Conservation (phyloP, 345 rosid species). For the Firmiana major region DNA sequence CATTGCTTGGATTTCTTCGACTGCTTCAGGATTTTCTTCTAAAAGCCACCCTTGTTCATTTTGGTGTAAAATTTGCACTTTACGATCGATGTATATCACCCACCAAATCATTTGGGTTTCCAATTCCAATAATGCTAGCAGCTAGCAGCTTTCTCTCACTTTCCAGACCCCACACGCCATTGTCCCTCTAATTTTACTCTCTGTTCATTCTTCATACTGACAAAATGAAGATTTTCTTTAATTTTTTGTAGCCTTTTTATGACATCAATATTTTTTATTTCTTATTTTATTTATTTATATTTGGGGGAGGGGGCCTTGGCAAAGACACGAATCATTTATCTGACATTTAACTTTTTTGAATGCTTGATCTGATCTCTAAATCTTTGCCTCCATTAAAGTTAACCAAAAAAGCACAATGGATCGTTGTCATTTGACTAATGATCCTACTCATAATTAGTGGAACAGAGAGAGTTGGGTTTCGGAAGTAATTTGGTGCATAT, state of each 20-base stretch:
- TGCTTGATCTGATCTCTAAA: conserved; percentile 4
- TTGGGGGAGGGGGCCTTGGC: too few species aligned
- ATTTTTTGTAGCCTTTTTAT: not conserved
- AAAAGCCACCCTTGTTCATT: not conserved
- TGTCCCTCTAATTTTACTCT: not conserved
- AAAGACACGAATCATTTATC: not conserved
- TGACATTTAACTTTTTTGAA: not conserved
- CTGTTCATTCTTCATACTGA: not conserved
- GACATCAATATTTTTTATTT: not conserved
- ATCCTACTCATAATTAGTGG: not conserved
- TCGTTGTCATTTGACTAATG: conserved; percentile 9
- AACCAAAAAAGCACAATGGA: not conserved
- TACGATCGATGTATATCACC: not conserved
- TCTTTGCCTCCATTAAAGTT: not conserved
- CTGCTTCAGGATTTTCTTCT: not conserved
- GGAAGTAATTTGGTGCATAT: not conserved
- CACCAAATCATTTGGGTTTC: not conserved
- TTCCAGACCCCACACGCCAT: not conserved
- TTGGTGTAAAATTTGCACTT: not conserved
- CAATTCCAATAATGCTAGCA: conserved; percentile 1
- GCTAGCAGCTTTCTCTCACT: not conserved
- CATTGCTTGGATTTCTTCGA: not conserved
- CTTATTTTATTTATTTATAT: too few species aligned
- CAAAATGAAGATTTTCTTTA: conserved; percentile 3
- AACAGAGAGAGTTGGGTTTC: not conserved